Conservation (phyloP, 75 land plant species). For the Picea glauca region DNA sequence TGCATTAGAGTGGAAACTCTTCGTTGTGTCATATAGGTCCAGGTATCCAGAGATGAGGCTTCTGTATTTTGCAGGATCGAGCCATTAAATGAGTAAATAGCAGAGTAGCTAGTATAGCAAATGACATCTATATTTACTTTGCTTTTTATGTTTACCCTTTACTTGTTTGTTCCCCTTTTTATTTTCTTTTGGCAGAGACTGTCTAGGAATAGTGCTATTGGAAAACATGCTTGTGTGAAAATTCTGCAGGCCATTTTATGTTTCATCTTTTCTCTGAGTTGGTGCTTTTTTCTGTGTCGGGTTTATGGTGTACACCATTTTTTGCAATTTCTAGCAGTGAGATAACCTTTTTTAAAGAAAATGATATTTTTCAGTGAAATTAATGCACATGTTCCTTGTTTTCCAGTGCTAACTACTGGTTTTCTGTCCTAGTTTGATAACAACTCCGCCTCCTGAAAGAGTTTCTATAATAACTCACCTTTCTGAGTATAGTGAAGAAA, state of each 20-base stretch:
- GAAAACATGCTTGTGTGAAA: background rate
- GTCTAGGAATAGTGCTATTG: background rate
- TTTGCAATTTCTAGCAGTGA: background rate
- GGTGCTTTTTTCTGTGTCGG: no score
- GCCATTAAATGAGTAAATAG: background rate
- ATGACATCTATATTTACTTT: background rate
- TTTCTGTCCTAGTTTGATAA: conserved; percentile 62
- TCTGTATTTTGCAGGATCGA: background rate
- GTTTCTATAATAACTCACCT: conserved; percentile 89
- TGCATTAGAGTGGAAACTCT: no score
- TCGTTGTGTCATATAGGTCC: no score
- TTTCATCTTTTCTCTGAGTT: no score
- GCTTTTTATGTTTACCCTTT: background rate
- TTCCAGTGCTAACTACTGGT: background rate
- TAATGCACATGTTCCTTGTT: background rate
- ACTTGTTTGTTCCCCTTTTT: background rate
- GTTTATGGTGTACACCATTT: background rate
- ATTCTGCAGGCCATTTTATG: background rate
- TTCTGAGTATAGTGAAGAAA: conserved; percentile 55
- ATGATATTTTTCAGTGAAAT: no score
- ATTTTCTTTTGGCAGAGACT: background rate
- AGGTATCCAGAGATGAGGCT: background rate
- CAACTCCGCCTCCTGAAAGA: conserved; percentile 99
- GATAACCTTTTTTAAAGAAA: background rate
- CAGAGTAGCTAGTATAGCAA: background rate